These are phyloP conservation scores for Claviceps lovelessii DNA, from an alignment of 2,329 filamentous ascomycete genomes.

Conservation along the genomic window DNA sequence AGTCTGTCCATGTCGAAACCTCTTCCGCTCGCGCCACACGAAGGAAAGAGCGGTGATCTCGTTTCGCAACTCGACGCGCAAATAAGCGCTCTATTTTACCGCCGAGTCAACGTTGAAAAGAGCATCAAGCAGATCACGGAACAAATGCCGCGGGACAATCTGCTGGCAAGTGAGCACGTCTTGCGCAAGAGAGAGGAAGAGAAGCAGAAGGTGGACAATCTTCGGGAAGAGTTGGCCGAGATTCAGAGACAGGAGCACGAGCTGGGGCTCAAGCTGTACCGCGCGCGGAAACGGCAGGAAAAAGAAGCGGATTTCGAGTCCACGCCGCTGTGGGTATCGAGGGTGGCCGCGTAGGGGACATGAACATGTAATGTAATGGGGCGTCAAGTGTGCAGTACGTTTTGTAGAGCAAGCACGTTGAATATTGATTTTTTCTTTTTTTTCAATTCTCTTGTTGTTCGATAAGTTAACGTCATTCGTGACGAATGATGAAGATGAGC, in stretches of 20 bases:
- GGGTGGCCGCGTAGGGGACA: conserved; percentile 43
- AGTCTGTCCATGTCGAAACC: conserved; percentile 37
- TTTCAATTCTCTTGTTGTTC: no score
- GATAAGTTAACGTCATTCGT: no score
- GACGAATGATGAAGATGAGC: no score
- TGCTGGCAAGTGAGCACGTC: conserved; percentile 53
- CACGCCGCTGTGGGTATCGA: conserved; percentile 62
- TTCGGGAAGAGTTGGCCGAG: conserved; percentile 55
- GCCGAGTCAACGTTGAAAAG: conserved; percentile 55
- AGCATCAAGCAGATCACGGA: conserved; percentile 66
- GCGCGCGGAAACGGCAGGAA: conserved; percentile 62
- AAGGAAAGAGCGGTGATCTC: conserved; percentile 44
- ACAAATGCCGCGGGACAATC: conserved; percentile 56
- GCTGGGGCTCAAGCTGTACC: conserved; percentile 57
- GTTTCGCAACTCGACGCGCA: conserved; percentile 53
- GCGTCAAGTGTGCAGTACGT: background rate
- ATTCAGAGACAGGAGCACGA: conserved; percentile 67
- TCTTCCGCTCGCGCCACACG: conserved; percentile 47
- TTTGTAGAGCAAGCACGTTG: background rate
- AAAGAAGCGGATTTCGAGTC: conserved; percentile 50
- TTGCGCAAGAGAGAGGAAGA: conserved; percentile 38
- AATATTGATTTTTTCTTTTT: no score
- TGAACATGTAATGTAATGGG: background rate
- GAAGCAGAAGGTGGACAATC: conserved; percentile 50
- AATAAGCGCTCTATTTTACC: conserved; percentile 49